Evolutionary conservation across 1,284 basidiomycete genomes (phyloP).

Genomic region (Jaminaea rosea): DNA sequence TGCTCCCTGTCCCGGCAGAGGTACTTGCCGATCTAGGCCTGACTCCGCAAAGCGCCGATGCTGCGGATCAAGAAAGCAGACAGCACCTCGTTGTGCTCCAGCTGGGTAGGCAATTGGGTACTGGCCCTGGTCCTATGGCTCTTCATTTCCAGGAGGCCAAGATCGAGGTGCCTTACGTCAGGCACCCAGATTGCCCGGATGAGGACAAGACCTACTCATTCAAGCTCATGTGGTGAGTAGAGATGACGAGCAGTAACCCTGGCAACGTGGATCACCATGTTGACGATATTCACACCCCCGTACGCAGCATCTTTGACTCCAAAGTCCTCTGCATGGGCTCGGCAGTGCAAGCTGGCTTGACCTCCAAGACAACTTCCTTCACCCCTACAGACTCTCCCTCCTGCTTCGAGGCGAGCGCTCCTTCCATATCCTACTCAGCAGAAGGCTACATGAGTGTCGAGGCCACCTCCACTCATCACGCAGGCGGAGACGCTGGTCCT

Average conservation of each 20-base stretch:
- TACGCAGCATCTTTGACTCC: slow-evolving; percentile 2
- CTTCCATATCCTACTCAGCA: not conserved
- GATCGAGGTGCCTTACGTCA: slow-evolving; percentile 10
- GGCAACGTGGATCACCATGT: not conserved
- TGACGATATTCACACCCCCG: not conserved
- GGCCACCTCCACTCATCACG: not conserved
- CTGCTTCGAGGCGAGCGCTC: not conserved
- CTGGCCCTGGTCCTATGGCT: slow-evolving; percentile 7
- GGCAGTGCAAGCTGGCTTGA: not conserved
- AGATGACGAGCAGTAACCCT: not conserved
- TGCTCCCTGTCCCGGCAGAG: slow-evolving; percentile 2
- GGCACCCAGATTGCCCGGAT: slow-evolving; percentile 6
- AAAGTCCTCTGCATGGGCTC: not conserved
- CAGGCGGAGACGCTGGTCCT: no score
- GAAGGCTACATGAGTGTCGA: not conserved
- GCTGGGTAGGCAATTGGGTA: slow-evolving; percentile 7
- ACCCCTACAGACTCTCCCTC: not conserved
- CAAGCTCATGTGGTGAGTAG: slow-evolving; percentile 5
- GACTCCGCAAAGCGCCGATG: not conserved
- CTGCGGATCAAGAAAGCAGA: not conserved
- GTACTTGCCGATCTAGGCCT: not conserved
- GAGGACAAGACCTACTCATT: not conserved
- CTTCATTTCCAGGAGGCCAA: slow-evolving; percentile 7
- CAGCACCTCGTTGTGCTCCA: slow-evolving; percentile 9
- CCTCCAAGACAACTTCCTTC: not conserved